A percentile compares a stretch with the other conserved stretches of the same genome.
These are phyloP conservation scores for Cymbopogon flexuosus DNA, from an alignment of 202 grass and related monocot species.

Conservation along the genomic window DNA sequence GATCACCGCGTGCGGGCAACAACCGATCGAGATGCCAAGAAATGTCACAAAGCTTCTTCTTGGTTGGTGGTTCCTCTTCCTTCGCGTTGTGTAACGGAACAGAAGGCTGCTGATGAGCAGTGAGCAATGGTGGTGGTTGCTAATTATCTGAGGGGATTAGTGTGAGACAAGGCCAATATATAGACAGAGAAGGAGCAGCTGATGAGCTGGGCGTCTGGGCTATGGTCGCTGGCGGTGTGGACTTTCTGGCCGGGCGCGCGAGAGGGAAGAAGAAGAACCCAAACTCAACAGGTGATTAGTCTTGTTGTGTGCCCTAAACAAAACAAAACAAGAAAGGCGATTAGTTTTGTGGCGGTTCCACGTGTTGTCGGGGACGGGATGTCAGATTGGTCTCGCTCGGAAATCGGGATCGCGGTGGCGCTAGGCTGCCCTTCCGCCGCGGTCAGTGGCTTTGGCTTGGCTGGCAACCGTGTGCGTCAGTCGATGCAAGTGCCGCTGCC, in stretches of 20 bases:
- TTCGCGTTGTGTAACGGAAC: no score
- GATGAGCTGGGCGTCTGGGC: not conserved
- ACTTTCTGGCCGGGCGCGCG: not conserved
- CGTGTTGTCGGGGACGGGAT: not conserved
- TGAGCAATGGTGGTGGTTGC: no score
- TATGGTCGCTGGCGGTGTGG: not conserved
- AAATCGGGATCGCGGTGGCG: not conserved
- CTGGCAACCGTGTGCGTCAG: not conserved
- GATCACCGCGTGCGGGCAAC: not conserved
- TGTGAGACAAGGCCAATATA: slow-evolving; percentile 34
- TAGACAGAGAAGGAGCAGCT: not conserved
- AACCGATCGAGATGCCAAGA: not conserved
- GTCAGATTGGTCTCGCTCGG: slow-evolving; percentile 6
- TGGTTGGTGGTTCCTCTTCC: no score
- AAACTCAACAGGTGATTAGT: no score
- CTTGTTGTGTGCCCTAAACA: no score
- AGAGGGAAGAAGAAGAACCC: no score
- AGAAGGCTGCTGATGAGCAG: no score
- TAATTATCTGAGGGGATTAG: not conserved
- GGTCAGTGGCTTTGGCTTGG: not conserved
- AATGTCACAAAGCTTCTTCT: not conserved
- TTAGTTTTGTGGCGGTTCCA: no score
- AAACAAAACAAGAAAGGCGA: no score
- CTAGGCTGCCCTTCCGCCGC: slow-evolving; percentile 7
- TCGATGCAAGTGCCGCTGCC: not conserved